Evolutionary conservation across 257 asterid species (phyloP), one percentile per base, ranked within the genome.

Genomic region (Buddleja alternifolia): DNA sequence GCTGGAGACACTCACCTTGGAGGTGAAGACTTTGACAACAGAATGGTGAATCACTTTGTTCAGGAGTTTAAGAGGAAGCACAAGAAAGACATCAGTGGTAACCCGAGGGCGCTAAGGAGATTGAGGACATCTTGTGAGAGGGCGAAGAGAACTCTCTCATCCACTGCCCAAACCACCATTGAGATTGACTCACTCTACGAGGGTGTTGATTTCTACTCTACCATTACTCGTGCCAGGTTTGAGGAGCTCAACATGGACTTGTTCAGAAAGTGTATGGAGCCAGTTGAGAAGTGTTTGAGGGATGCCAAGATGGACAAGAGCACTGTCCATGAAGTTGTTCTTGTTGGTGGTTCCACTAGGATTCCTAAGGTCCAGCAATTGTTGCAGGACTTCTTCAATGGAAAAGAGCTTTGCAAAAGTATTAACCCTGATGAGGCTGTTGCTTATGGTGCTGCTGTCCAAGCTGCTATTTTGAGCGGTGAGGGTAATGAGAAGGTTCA

Each of bases 281-380:
- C 93, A 0, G 97, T 90, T n/a, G 95, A 90, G 84, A 87, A 90
- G 75, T 90, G 97, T 73, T 77, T 87, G 81, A 82, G 93, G 81
- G 97, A 85, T 76, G 97, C 95, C 4, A 87, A 90, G 86, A 87
- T 90, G 97, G 95, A 87, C 74, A 90, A 90, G 80, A 90, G 96
- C 85, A 71, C 69, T 2, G 52, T 88, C 46, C 93, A 86, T 10
- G 93, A 88, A 70, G 96, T 81, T 15, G 93, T 86, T 23, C 84
- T 80, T 48, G 82, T 80, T 56, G 82, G 84, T 72, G 84, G 84
- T 8, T 80, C 84, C 2, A 76, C 82, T 10, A 75, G 84, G 48
- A 80, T 80, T 39, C 84, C 84, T n/a, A 80, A 80, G 45, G 84
- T 80, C 40, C 84, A 80, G 65, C 85, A 80, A 39, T 53, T 84